Conservation (phyloP, 2,329 filamentous ascomycete species). For the Alternaria sp. region DNA sequence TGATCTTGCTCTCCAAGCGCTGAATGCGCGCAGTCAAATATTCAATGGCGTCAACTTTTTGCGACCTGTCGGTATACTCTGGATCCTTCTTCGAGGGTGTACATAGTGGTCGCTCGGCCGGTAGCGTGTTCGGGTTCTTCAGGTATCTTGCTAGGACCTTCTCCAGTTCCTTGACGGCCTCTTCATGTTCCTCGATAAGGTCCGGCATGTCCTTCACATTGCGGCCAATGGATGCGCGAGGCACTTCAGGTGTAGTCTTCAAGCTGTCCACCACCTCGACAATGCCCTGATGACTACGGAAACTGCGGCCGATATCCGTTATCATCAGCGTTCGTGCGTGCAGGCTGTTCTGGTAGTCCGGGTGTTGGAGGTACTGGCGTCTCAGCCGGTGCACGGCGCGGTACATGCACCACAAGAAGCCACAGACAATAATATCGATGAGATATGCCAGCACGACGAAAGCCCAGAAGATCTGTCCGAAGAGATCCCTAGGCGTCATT, state of each 20-base stretch:
- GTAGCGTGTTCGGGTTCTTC: slow-evolving; percentile 83
- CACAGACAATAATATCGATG: slow-evolving; percentile 77
- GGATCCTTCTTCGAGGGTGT: slow-evolving; percentile 79
- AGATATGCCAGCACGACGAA: slow-evolving; percentile 67
- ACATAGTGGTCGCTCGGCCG: slow-evolving; percentile 78
- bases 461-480: slow-evolving; percentile 62
- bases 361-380: slow-evolving; percentile 80
- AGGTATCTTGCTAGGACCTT: slow-evolving; percentile 86
- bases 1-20: slow-evolving; percentile 82
- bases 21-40: slow-evolving; percentile 88
- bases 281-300: slow-evolving; percentile 85
- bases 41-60: slow-evolving; percentile 92
- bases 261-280: slow-evolving; percentile 81
- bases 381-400: slow-evolving; percentile 74
- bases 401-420: slow-evolving; percentile 92
- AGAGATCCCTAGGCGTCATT: slow-evolving; percentile 59
- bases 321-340: slow-evolving; percentile 76
- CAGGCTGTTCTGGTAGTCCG: slow-evolving; percentile 87
- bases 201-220: slow-evolving; percentile 91
- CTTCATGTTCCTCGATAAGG: slow-evolving; percentile 83
- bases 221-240: slow-evolving; percentile 82
- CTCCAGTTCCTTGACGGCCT: slow-evolving; percentile 83
- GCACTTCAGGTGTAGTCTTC: slow-evolving; percentile 78
- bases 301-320: slow-evolving; percentile 81
- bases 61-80: slow-evolving; percentile 67